A percentile compares a stretch with the other conserved stretches of the same genome.
phyloP scores from a whole-genome alignment of 169 alveolate genomes.

The Cryptosporidium baileyi region DNA sequence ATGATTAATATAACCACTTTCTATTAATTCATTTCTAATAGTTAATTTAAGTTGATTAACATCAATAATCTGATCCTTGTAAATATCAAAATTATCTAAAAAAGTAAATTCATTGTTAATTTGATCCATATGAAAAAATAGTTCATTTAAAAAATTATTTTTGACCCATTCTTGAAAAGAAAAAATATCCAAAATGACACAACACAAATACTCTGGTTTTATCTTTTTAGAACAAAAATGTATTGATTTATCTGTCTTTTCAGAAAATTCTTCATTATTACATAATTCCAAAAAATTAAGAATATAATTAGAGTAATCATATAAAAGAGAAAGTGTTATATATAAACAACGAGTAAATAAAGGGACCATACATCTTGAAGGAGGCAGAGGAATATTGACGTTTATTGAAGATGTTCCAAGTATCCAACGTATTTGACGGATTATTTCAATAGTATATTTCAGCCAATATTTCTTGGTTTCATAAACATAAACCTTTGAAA shows the following conservation, averaged over 20 bases:
- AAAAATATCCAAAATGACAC: constrained; percentile 22
- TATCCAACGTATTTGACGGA: constrained; percentile 65
- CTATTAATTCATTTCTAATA: not conserved
- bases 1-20: constrained; percentile 10
- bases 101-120: constrained; percentile 1
- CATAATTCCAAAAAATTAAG: not conserved
- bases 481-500: constrained; percentile 51
- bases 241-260: not conserved
- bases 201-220: constrained; percentile 44
- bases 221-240: constrained; percentile 20
- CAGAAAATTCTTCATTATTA: not conserved
- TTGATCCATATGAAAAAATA: constrained; percentile 19
- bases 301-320: constrained; percentile 32
- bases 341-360: constrained; percentile 57
- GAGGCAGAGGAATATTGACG: constrained; percentile 32
- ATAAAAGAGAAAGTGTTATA: constrained; percentile 18
- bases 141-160: not conserved
- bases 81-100: not conserved
- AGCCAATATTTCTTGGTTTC: constrained; percentile 47
- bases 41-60: not conserved
- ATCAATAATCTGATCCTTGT: not conserved
- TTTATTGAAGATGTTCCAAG: constrained; percentile 51
- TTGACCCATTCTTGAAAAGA: constrained; percentile 32
- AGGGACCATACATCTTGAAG: constrained; percentile 56
- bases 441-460: constrained; percentile 55